Conservation (phyloP, 75 land plant species). For the Cunninghamia lanceolata region DNA sequence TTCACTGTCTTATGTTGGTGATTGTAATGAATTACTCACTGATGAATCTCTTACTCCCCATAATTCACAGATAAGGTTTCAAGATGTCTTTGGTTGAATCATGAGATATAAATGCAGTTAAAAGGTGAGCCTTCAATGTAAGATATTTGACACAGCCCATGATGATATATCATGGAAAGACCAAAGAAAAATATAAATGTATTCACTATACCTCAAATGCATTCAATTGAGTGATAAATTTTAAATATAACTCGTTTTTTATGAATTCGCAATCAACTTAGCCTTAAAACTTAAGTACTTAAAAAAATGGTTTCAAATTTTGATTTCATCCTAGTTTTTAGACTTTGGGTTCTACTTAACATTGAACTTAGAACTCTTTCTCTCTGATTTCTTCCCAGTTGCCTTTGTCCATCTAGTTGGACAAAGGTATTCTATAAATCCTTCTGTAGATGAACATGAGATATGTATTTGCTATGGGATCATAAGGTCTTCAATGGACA, state of each 20-base stretch:
- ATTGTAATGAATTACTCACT: too few species aligned
- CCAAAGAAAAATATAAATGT: background rate
- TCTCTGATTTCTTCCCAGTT: background rate
- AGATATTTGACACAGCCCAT: background rate
- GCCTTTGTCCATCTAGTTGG: background rate
- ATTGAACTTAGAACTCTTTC: background rate
- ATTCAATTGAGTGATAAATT: background rate
- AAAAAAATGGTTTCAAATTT: too few species aligned
- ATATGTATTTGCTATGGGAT: background rate
- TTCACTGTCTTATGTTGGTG: background rate
- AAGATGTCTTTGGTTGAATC: background rate
- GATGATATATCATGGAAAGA: background rate
- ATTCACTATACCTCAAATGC: background rate
- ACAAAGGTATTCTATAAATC: background rate
- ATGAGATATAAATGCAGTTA: background rate
- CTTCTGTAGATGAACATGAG: background rate
- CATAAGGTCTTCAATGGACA: background rate
- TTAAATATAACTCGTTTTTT: too few species aligned
- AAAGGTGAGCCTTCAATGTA: background rate
- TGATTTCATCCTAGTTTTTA: too few species aligned
- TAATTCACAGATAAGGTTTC: background rate
- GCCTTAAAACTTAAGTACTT: too few species aligned
- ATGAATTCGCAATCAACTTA: too few species aligned
- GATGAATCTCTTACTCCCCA: background rate
- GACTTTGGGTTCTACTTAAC: background rate